Evolutionary conservation across 2,329 filamentous ascomycete genomes (phyloP).

Genomic region (Fusarium tanahbumbuense): DNA sequence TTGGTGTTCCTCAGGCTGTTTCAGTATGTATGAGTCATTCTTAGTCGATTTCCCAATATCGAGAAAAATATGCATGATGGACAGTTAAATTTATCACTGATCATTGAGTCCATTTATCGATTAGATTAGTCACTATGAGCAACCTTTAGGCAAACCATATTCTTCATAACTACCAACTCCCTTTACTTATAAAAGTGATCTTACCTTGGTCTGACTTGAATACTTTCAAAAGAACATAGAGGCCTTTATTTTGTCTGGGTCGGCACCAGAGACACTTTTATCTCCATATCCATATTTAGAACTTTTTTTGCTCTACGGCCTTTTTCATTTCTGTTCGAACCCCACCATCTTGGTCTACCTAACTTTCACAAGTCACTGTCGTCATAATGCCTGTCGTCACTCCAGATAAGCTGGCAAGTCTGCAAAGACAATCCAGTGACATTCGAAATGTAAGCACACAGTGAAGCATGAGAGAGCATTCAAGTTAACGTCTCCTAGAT

Average conservation of each 20-base stretch:
- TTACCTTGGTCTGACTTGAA: background rate
- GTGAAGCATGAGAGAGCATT: background rate
- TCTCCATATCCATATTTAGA: slow-evolving; percentile 19
- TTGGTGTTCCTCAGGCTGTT: slow-evolving; percentile 17
- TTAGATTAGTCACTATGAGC: slow-evolving; percentile 44
- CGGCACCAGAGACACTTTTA: background rate
- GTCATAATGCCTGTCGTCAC: slow-evolving; percentile 88
- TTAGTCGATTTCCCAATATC: slow-evolving; percentile 36
- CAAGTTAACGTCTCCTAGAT: slow-evolving; percentile 66
- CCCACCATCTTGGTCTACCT: slow-evolving; percentile 15
- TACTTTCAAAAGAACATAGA: slow-evolving; percentile 15
- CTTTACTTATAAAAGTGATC: background rate
- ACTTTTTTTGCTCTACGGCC: slow-evolving; percentile 3
- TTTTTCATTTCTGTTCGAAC: background rate
- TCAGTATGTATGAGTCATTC: slow-evolving; percentile 46
- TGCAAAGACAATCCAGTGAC: slow-evolving; percentile 88
- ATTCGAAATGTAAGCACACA: slow-evolving; percentile 83
- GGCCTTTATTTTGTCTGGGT: slow-evolving; percentile 1
- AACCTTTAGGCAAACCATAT: slow-evolving; percentile 22
- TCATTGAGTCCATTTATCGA: slow-evolving; percentile 21
- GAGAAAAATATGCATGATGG: slow-evolving; percentile 19
- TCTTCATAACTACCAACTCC: slow-evolving; percentile 18
- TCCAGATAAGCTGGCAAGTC: slow-evolving; percentile 87
- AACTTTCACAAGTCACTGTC: slow-evolving; percentile 11
- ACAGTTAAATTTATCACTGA: slow-evolving; percentile 30